Conservation (phyloP, 371 early-diverging fungal genomes). For the Capniomyces stellatus region DNA sequence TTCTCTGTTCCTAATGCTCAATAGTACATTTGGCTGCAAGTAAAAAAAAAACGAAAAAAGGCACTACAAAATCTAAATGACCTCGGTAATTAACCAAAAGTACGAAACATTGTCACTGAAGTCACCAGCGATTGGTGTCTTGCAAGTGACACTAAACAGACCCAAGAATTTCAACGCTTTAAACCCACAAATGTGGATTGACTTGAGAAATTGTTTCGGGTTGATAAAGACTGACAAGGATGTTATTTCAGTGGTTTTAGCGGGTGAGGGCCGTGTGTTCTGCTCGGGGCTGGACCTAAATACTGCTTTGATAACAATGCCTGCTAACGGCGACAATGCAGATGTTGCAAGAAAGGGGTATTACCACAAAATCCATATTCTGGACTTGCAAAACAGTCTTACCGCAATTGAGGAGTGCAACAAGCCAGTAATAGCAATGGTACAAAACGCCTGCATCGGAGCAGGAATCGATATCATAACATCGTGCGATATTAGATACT, state of each 20-base stretch:
- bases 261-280: conserved; percentile 56
- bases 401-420: conserved; percentile 62
- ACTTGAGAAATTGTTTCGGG: conserved; percentile 33
- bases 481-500: conserved; percentile 82
- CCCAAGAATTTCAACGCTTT: conserved; percentile 66
- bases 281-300: conserved; percentile 76
- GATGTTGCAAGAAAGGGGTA: conserved; percentile 35
- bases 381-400: conserved; percentile 39
- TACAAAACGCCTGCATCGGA: conserved; percentile 78
- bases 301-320: conserved; percentile 11
- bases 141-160: conserved; percentile 66
- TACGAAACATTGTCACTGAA: not conserved
- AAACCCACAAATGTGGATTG: conserved; percentile 39
- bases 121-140: conserved; percentile 32
- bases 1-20: too few species aligned
- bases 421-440: conserved; percentile 76
- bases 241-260: conserved; percentile 53
- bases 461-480: conserved; percentile 75
- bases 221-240: conserved; percentile 34
- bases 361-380: conserved; percentile 17
- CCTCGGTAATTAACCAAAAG: not conserved
- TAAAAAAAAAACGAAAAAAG: too few species aligned
- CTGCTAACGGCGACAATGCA: not conserved
- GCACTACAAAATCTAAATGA: too few species aligned
- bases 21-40: too few species aligned